phyloP scores from a whole-genome alignment of 2,329 filamentous ascomycete species.

The Clarireedia sp. region DNA sequence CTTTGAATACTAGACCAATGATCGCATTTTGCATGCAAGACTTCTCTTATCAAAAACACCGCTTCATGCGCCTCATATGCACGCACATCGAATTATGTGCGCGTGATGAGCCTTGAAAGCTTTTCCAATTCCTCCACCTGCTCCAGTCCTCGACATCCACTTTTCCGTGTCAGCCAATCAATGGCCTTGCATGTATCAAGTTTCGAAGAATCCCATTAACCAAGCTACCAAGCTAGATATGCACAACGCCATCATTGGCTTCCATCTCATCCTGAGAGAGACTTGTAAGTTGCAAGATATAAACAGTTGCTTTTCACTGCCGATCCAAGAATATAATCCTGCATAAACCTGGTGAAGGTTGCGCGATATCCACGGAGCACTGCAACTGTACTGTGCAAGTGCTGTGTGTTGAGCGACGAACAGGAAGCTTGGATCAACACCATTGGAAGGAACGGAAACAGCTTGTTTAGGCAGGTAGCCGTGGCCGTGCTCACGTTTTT shows the following conservation, averaged over 20 bases:
- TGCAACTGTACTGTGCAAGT: no score
- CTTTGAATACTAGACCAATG: background rate
- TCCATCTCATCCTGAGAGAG: no score
- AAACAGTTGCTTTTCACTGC: background rate
- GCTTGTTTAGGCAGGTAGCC: background rate
- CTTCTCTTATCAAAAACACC: background rate
- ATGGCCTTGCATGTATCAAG: background rate
- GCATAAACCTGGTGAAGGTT: background rate
- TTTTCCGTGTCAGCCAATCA: background rate
- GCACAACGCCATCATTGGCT: background rate
- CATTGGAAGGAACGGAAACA: background rate
- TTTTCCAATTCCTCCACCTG: background rate
- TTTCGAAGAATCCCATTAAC: conserved; percentile 1
- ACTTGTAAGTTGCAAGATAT: background rate
- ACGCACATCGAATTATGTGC: conserved; percentile 1
- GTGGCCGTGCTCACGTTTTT: background rate
- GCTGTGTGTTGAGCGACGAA: no score
- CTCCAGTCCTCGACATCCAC: background rate
- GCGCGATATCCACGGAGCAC: background rate
- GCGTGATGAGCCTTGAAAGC: background rate
- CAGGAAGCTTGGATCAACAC: background rate
- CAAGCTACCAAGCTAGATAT: background rate
- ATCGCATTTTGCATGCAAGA: background rate
- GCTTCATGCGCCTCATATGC: background rate
- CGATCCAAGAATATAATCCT: background rate